Evolutionary conservation across 108 stramenopile genomes (phyloP).

Genomic region (Cyclotella baltica): DNA sequence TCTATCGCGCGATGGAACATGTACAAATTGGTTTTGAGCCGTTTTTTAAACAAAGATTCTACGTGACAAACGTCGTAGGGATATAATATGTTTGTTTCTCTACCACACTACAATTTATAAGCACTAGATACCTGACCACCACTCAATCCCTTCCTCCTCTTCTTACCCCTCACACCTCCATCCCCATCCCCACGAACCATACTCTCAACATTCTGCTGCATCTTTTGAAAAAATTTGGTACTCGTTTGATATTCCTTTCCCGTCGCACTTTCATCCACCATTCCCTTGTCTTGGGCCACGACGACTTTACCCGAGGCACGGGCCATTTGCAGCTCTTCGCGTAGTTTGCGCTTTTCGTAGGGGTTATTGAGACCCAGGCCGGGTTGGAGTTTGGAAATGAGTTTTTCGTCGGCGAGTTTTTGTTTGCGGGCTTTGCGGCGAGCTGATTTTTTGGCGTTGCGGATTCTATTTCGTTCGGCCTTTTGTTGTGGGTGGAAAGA

Average conservation of each 20-base stretch:
- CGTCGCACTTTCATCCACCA: constrained; percentile 64
- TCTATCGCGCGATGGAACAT: too few species aligned
- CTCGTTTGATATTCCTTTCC: constrained; percentile 84
- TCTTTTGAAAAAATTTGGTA: constrained; percentile 88
- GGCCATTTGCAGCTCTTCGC: constrained; percentile 86
- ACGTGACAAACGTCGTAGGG: too few species aligned
- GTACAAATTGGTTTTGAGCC: too few species aligned
- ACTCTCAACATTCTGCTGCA: constrained; percentile 86
- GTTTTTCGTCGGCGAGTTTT: constrained; percentile 87
- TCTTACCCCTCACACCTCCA: constrained; percentile 39
- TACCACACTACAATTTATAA: constrained; percentile 32
- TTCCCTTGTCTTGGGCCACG: constrained; percentile 54
- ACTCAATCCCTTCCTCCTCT: constrained; percentile 42
- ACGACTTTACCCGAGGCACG: constrained; percentile 86
- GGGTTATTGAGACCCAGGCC: constrained; percentile 95
- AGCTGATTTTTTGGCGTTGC: constrained; percentile 90
- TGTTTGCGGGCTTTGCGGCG: constrained; percentile 90
- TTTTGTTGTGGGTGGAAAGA: constrained; percentile 26
- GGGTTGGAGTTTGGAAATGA: constrained; percentile 90
- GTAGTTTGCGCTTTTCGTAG: constrained; percentile 91
- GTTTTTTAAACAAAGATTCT: too few species aligned
- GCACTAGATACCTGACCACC: constrained; percentile 26
- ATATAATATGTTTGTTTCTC: too few species aligned
- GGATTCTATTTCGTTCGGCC: constrained; percentile 88
- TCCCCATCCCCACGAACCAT: constrained; percentile 54